Conservation (phyloP, 2,329 filamentous ascomycete genomes). For the Ophiocordyceps sinensis region DNA sequence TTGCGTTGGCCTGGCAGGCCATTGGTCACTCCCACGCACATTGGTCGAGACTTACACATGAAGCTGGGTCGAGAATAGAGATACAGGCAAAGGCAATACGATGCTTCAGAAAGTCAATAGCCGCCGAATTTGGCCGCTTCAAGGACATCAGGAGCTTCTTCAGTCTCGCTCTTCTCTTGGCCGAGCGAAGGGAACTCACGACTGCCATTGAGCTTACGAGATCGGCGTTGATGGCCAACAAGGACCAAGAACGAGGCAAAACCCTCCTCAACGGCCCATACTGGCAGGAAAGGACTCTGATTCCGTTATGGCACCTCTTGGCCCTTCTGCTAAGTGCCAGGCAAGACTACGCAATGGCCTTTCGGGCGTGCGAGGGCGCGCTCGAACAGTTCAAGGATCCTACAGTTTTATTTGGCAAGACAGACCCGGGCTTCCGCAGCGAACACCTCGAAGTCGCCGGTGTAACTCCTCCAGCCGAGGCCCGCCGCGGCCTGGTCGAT, state of each 20-base stretch:
- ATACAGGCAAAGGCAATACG: conserved; percentile 67
- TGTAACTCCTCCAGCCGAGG: conserved; percentile 9
- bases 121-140: conserved; percentile 48
- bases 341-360: conserved; percentile 70
- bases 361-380: conserved; percentile 73
- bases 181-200: conserved; percentile 69
- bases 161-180: conserved; percentile 68
- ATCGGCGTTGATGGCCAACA: conserved; percentile 51
- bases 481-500: conserved; percentile 45
- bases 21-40: conserved; percentile 77
- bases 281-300: conserved; percentile 49
- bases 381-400: conserved; percentile 78
- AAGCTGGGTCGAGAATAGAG: conserved; percentile 54
- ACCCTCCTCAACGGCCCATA: conserved; percentile 31
- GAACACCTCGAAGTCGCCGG: conserved; percentile 50
- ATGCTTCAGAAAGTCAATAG: conserved; percentile 59
- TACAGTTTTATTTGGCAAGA: conserved; percentile 51
- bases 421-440: conserved; percentile 42
- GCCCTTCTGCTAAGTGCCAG: conserved; percentile 73
- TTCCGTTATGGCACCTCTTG: conserved; percentile 85
- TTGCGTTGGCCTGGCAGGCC: conserved; percentile 65
- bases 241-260: conserved; percentile 28
- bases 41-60: conserved; percentile 72
- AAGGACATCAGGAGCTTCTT: conserved; percentile 67
- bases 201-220: conserved; percentile 74